phyloP scores from a whole-genome alignment of 75 land plant species.

The Selaginella tamariscina region DNA sequence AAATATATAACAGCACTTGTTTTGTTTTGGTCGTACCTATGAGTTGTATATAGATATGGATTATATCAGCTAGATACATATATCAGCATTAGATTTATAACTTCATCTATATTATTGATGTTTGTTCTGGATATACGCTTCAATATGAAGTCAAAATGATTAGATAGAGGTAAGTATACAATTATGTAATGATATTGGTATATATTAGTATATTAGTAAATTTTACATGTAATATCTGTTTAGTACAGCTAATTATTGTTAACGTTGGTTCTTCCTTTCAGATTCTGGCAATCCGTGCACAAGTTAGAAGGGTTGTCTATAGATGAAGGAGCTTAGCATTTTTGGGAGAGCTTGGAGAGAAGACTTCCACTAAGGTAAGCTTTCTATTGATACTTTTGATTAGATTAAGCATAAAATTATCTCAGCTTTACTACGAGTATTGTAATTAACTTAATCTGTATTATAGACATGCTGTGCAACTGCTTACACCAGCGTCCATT shows the following conservation, averaged over 20 bases:
- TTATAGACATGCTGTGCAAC: constrained; percentile 89
- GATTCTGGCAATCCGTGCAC: constrained; percentile 94
- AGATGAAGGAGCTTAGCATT: constrained; percentile 77
- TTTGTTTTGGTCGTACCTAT: too few relatives aligned
- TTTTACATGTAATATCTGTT: constrained; percentile 58
- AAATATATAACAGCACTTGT: too few relatives aligned
- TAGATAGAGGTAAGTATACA: too few relatives aligned
- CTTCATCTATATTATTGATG: too few relatives aligned
- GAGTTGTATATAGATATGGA: too few relatives aligned
- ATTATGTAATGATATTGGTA: too few relatives aligned
- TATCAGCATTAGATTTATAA: too few relatives aligned
- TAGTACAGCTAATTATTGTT: constrained; percentile 87
- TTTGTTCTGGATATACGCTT: too few relatives aligned
- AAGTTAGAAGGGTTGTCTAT: constrained; percentile 71
- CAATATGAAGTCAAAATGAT: too few relatives aligned
- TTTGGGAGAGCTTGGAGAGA: constrained; percentile 77
- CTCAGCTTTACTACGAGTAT: constrained; percentile 73
- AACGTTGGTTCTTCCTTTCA: constrained; percentile 50
- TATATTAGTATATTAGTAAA: too few relatives aligned
- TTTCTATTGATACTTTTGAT: constrained; percentile 12
- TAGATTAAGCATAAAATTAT: constrained; percentile 27
- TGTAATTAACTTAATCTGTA: constrained; percentile 42
- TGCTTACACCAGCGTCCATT: constrained; percentile 81
- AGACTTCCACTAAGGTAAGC: constrained; percentile 69
- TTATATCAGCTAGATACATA: too few relatives aligned